Percentiles rank a stretch among this genome's conserved stretches.
Evolutionary conservation across 2,329 filamentous ascomycete genomes (phyloP).

Genomic region (Fusarium musae): DNA sequence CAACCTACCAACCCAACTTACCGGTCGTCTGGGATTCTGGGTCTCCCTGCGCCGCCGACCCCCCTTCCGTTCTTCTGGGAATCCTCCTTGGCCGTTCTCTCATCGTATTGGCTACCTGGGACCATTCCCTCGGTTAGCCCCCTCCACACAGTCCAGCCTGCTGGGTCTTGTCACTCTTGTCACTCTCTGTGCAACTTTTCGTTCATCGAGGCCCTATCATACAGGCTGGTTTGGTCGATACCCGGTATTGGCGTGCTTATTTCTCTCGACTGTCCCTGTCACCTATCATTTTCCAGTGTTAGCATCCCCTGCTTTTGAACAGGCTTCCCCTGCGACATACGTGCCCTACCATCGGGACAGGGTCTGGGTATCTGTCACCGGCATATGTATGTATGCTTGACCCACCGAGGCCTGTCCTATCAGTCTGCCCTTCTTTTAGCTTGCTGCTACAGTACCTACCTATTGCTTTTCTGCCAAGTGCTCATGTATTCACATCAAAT

Average conservation of each 20-base stretch:
- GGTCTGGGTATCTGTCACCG: slow-evolving; percentile 26
- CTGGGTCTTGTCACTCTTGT: slow-evolving; percentile 10
- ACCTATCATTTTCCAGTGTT: slow-evolving; percentile 12
- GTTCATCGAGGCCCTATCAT: slow-evolving; percentile 25
- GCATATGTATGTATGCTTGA: slow-evolving; percentile 37
- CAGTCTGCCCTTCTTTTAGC: slow-evolving; percentile 3
- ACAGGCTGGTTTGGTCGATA: slow-evolving; percentile 8
- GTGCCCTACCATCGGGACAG: slow-evolving; percentile 38
- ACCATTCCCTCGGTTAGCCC: slow-evolving; percentile 18
- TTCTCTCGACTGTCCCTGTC: slow-evolving; percentile 15
- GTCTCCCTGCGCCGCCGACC: slow-evolving; percentile 22
- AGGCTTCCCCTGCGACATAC: slow-evolving; percentile 10
- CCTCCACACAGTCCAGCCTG: slow-evolving; percentile 40
- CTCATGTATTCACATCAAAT: slow-evolving; percentile 37
- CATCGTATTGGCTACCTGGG: slow-evolving; percentile 29
- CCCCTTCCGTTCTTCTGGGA: slow-evolving; percentile 46
- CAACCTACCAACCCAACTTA: slow-evolving; percentile 16
- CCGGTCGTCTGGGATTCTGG: slow-evolving; percentile 37
- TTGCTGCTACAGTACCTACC: slow-evolving; percentile 9
- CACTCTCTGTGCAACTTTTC: slow-evolving; percentile 4
- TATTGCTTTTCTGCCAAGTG: slow-evolving; percentile 3
- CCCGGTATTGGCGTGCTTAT: neutral
- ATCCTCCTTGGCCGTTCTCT: slow-evolving; percentile 21
- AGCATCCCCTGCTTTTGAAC: neutral
- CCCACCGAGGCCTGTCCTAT: slow-evolving; percentile 22